phyloP scores from a whole-genome alignment of 139 green algal species.

The Prasinococcaceae sp. region DNA sequence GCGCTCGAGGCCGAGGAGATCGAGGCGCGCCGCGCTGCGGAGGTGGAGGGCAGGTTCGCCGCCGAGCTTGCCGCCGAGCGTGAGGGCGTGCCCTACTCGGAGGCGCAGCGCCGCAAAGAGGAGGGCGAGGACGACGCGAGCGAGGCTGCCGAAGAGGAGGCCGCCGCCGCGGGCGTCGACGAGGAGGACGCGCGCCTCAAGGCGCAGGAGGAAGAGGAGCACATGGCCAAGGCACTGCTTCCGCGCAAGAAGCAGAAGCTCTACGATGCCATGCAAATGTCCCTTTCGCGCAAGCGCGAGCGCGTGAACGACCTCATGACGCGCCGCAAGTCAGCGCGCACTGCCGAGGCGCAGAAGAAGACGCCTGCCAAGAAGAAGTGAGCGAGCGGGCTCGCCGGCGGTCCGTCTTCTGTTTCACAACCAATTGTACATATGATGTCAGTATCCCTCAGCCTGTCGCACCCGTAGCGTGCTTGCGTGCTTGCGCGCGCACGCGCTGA shows the following conservation, averaged over 20 bases:
- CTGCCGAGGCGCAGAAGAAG: too few relatives aligned
- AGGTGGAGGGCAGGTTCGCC: conserved; percentile 10
- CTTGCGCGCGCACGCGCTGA: too few relatives aligned
- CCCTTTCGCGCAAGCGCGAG: too few relatives aligned
- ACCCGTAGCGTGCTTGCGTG: too few relatives aligned
- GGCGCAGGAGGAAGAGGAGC: conserved; percentile 19
- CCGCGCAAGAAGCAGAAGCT: conserved; percentile 67
- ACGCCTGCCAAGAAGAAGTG: too few relatives aligned
- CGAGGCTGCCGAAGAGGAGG: conserved; percentile 2
- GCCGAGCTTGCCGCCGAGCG: conserved; percentile 21
- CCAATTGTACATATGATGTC: too few relatives aligned
- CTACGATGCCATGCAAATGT: conserved; percentile 76
- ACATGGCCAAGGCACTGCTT: conserved; percentile 79
- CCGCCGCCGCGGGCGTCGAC: background rate
- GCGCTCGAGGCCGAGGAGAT: conserved; percentile 9
- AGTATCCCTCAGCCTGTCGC: too few relatives aligned
- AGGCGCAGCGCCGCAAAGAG: background rate
- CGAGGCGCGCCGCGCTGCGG: conserved; percentile 10
- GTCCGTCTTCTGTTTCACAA: too few relatives aligned
- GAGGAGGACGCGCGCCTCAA: too few relatives aligned
- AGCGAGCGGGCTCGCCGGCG: too few relatives aligned
- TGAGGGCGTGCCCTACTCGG: conserved; percentile 12
- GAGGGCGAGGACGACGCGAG: conserved; percentile 5
- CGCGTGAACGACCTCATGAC: too few relatives aligned
- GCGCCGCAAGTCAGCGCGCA: too few relatives aligned